Evolutionary conservation across 1,284 basidiomycete species (phyloP).

Genomic region (Puccinia sorghi): DNA sequence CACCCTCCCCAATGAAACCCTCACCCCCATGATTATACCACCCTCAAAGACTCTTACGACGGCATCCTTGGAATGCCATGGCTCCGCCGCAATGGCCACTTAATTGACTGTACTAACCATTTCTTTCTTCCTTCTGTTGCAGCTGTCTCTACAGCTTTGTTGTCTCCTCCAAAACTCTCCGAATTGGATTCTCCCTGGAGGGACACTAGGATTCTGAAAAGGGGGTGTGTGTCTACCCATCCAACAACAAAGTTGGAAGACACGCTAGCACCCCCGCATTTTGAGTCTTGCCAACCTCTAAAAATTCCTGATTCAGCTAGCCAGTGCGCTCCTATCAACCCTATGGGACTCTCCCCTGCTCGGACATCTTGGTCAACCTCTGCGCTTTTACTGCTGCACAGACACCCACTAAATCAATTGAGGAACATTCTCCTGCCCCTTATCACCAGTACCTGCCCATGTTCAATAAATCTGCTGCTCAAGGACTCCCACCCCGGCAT

Average conservation of each 20-base stretch:
- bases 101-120: neutral
- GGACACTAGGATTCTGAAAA: neutral
- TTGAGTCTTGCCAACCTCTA: conserved; percentile 8
- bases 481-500: no score
- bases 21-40: no score
- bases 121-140: neutral
- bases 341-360: neutral
- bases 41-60: no score
- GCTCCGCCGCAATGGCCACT: neutral
- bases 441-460: neutral
- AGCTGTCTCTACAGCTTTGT: conserved; percentile 12
- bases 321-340: neutral
- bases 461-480: no score
- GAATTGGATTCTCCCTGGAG: neutral
- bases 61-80: conserved; percentile 10
- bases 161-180: neutral
- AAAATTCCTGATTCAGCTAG: neutral
- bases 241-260: neutral
- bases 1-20: no score
- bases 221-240: conserved; percentile 4
- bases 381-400: neutral
- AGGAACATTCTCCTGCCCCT: neutral
- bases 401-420: neutral
- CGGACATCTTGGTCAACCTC: neutral
- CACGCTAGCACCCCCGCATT: conserved; percentile 5